A percentile compares a stretch with the other conserved stretches of the same genome.
phyloP scores from a whole-genome alignment of 306 rosid species.

The Fragaria vesca region DNA sequence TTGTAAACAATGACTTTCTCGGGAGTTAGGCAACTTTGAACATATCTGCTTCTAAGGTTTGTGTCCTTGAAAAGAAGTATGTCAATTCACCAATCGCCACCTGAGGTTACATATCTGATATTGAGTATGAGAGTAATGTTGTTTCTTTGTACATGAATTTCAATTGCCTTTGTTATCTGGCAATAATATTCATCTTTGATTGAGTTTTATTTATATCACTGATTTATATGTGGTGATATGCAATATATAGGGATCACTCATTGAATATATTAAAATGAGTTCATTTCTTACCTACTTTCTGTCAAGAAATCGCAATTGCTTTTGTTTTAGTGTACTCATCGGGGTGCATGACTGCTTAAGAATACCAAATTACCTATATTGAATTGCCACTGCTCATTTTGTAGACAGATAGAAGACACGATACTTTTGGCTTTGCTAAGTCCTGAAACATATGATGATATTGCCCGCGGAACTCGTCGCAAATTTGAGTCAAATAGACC shows the following conservation, averaged over 20 bases:
- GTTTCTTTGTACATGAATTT: too few relatives aligned
- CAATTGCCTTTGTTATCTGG: too few relatives aligned
- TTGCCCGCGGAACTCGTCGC: conserved; percentile 75
- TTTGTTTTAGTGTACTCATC: conserved; percentile 12
- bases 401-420: conserved; percentile 83
- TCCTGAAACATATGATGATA: conserved; percentile 85
- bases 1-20: neutral
- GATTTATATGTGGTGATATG: too few relatives aligned
- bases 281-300: conserved; percentile 3
- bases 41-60: neutral
- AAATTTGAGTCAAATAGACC: conserved; percentile 90
- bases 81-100: too few relatives aligned
- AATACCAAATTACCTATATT: conserved; percentile 6
- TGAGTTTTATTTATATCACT: too few relatives aligned
- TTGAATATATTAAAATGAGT: neutral
- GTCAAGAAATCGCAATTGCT: neutral
- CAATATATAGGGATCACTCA: too few relatives aligned
- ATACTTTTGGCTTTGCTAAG: conserved; percentile 75
- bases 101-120: too few relatives aligned
- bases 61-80: too few relatives aligned
- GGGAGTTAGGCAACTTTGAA: neutral
- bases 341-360: neutral
- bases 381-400: conserved; percentile 21
- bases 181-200: too few relatives aligned
- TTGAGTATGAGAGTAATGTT: too few relatives aligned